Conservation (phyloP, 2,329 filamentous ascomycete genomes). For the Davidsoniella eucalypti region DNA sequence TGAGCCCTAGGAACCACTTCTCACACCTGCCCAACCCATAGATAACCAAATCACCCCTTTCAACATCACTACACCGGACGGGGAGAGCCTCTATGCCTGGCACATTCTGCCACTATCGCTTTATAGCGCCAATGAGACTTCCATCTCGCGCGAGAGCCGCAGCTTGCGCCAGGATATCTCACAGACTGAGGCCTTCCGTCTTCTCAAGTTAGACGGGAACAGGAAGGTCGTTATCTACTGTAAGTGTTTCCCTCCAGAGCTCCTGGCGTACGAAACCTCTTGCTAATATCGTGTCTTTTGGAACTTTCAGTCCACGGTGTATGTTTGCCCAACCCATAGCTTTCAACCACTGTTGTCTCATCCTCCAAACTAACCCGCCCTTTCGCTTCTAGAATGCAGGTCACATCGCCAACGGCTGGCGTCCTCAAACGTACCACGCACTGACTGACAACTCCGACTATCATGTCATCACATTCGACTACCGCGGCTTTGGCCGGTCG, state of each 20-base stretch:
- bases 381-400: constrained; percentile 51
- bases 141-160: constrained; percentile 34
- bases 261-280: not conserved
- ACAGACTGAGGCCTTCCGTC: constrained; percentile 38
- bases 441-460: constrained; percentile 57
- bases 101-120: constrained; percentile 68
- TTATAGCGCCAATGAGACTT: constrained; percentile 54
- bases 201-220: constrained; percentile 46
- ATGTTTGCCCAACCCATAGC: constrained; percentile 18
- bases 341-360: not conserved
- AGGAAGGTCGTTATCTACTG: constrained; percentile 45
- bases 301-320: constrained; percentile 9
- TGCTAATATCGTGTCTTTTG: not conserved
- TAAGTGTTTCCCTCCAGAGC: constrained; percentile 4
- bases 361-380: constrained; percentile 31
- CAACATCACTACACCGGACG: constrained; percentile 55
- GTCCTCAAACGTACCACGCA: constrained; percentile 62
- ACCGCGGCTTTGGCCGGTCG: constrained; percentile 72
- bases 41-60: constrained; percentile 84
- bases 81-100: constrained; percentile 72
- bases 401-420: constrained; percentile 61
- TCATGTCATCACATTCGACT: constrained; percentile 79
- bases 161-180: constrained; percentile 38
- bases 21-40: constrained; percentile 20
- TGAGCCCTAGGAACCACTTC: not conserved